Conservation (phyloP, 2,329 filamentous ascomycete species). For the Ophiosphaerella korrae region DNA sequence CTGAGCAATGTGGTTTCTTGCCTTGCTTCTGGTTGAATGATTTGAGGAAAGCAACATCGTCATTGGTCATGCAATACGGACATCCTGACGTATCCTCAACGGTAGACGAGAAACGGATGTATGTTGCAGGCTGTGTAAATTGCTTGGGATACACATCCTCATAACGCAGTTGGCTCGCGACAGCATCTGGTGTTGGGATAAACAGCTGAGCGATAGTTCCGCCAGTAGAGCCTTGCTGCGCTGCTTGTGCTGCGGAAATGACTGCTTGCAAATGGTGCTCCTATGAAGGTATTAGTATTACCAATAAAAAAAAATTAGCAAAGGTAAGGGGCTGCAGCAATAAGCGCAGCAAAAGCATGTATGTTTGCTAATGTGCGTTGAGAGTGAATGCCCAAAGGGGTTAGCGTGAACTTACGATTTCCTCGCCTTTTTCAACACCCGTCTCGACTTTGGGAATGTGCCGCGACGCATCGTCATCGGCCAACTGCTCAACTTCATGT, state of each 20-base stretch:
- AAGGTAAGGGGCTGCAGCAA: constrained; percentile 16
- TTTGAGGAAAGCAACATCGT: constrained; percentile 85
- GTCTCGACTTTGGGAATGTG: constrained; percentile 86
- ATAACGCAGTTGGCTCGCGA: constrained; percentile 74
- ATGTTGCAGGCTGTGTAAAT: constrained; percentile 85
- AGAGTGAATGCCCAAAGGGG: constrained; percentile 32
- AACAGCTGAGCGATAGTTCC: constrained; percentile 67
- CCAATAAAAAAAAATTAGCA: not conserved
- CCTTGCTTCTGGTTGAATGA: constrained; percentile 79
- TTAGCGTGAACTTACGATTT: constrained; percentile 76
- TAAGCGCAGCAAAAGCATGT: not conserved
- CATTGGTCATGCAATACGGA: constrained; percentile 91
- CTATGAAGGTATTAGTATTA: constrained; percentile 54
- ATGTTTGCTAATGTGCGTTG: constrained; percentile 5
- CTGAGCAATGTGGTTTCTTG: constrained; percentile 69
- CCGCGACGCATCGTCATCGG: constrained; percentile 84
- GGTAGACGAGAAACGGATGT: constrained; percentile 97
- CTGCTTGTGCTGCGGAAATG: constrained; percentile 67
- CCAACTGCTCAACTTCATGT: constrained; percentile 82
- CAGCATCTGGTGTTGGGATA: constrained; percentile 70
- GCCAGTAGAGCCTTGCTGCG: constrained; percentile 54
- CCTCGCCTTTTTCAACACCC: constrained; percentile 94
- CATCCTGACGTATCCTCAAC: constrained; percentile 93
- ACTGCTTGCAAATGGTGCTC: constrained; percentile 95
- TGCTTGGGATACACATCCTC: constrained; percentile 80